Percentiles rank a stretch among this genome's conserved stretches.
These are phyloP conservation scores for Phialocephala sp. DNA, from an alignment of 2,329 filamentous ascomycete species.

Conservation along the genomic window DNA sequence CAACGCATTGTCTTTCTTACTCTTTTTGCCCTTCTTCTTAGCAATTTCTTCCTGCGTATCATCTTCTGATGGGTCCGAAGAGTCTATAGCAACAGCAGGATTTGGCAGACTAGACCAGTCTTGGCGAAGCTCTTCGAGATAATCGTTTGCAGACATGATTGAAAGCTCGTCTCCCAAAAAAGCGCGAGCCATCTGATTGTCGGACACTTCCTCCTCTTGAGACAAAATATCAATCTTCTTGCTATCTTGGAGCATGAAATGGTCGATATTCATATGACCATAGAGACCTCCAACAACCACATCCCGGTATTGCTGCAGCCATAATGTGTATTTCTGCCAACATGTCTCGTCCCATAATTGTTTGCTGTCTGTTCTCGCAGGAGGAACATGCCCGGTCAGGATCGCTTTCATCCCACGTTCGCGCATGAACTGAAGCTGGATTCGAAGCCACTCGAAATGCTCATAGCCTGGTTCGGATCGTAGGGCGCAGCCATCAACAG, in stretches of 20 bases:
- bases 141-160: conserved; percentile 73
- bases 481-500: conserved; percentile 85
- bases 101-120: conserved; percentile 79
- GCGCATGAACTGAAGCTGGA: conserved; percentile 85
- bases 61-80: conserved; percentile 23
- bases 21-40: conserved; percentile 49
- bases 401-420: conserved; percentile 91
- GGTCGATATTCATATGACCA: conserved; percentile 98
- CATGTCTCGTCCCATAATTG: conserved; percentile 94
- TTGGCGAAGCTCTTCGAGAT: conserved; percentile 77
- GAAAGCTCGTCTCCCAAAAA: conserved; percentile 61
- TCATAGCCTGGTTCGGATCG: conserved; percentile 87
- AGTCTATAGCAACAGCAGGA: conserved; percentile 31
- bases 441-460: conserved; percentile 93
- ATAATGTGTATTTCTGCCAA: conserved; percentile 96
- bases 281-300: conserved; percentile 81
- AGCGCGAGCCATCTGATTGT: conserved; percentile 42
- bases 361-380: conserved; percentile 84
- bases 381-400: conserved; percentile 91
- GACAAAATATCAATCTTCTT: conserved; percentile 71
- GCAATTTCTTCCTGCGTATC: conserved; percentile 35
- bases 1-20: conserved; percentile 58
- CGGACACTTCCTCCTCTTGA: conserved; percentile 41
- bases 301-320: conserved; percentile 89
- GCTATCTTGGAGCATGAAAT: conserved; percentile 91